phyloP scores from a whole-genome alignment of 306 rosid species.

The Prunus persica region DNA sequence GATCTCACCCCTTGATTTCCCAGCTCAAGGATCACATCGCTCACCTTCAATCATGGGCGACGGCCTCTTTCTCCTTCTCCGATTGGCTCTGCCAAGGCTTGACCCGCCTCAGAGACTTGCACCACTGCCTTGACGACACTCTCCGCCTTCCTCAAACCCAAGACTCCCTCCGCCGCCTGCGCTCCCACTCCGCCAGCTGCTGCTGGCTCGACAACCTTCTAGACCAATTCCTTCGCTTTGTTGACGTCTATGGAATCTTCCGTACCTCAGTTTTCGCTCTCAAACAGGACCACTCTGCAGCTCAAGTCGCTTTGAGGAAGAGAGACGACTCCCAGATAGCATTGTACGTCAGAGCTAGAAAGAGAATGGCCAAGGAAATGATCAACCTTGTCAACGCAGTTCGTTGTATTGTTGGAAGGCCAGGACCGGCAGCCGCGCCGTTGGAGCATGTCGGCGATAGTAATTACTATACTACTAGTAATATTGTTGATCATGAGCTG shows the following conservation, averaged over 20 bases:
- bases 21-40: conserved; percentile 58
- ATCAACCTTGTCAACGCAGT: conserved; percentile 46
- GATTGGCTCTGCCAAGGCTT: conserved; percentile 50
- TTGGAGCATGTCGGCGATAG: not conserved
- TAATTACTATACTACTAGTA: not conserved
- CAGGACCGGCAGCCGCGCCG: not conserved
- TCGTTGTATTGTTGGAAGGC: conserved; percentile 19
- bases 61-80: conserved; percentile 29
- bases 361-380: conserved; percentile 47
- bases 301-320: conserved; percentile 65
- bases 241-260: conserved; percentile 74
- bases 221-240: conserved; percentile 64
- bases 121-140: conserved; percentile 57
- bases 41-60: conserved; percentile 25
- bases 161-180: conserved; percentile 56
- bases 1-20: conserved; percentile 82
- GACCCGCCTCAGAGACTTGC: conserved; percentile 48
- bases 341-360: conserved; percentile 42
- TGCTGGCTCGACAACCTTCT: conserved; percentile 59
- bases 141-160: conserved; percentile 75
- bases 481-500: conserved; percentile 45
- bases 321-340: conserved; percentile 44
- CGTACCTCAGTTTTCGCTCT: conserved; percentile 48
- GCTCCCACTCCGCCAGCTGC: conserved; percentile 26
- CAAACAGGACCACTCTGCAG: conserved; percentile 61